A percentile compares a stretch with the other conserved stretches of the same genome.
phyloP scores from a whole-genome alignment of 2,329 filamentous ascomycete species.

The Epichloe hybrida region DNA sequence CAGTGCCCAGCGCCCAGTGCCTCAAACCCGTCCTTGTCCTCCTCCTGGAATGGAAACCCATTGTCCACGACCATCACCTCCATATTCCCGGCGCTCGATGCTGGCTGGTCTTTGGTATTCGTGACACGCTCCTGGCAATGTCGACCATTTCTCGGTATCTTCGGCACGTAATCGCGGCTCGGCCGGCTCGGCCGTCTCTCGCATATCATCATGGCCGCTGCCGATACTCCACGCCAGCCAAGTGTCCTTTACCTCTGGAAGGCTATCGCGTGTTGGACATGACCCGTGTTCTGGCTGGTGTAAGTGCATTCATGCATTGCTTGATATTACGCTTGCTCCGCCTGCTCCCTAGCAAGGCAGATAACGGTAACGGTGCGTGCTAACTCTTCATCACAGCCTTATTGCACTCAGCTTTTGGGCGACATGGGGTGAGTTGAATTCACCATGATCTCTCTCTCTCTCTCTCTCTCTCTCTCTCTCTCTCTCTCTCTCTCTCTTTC shows the following conservation, averaged over 20 bases:
- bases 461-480: neutral
- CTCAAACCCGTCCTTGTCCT: no score
- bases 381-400: conserved; percentile 50
- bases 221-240: conserved; percentile 14
- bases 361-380: neutral
- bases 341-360: neutral
- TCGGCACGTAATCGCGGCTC: neutral
- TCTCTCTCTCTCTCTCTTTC: no score
- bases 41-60: no score
- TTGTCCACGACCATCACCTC: neutral
- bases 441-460: no score
- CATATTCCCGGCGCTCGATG: neutral
- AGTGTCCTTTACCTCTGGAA: conserved; percentile 49
- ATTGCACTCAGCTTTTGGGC: conserved; percentile 92
- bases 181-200: neutral
- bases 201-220: conserved; percentile 9
- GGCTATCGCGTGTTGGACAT: conserved; percentile 89
- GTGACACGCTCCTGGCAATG: conserved; percentile 2
- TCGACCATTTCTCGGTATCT: conserved; percentile 5
- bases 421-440: conserved; percentile 65
- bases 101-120: neutral
- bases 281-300: conserved; percentile 89
- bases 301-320: conserved; percentile 33
- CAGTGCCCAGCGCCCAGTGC: no score
- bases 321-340: conserved; percentile 6